These are phyloP conservation scores for Halophytophthora polymorphica DNA, from an alignment of 352 stramenopile genomes.

Conservation along the genomic window DNA sequence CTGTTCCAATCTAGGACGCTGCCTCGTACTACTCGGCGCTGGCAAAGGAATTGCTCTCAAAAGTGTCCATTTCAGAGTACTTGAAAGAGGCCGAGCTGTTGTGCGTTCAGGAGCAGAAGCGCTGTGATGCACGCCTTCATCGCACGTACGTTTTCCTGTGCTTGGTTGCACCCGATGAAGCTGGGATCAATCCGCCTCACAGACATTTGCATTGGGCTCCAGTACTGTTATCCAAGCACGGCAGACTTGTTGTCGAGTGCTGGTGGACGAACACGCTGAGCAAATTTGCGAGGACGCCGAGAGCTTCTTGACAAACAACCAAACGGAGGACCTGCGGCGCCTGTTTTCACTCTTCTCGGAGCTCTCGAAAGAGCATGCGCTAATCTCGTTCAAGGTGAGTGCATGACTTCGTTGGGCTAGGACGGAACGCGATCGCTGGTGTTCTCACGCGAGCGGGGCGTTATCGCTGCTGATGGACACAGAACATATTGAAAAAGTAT, in stretches of 20 bases:
- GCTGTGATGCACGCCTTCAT: constrained; percentile 75
- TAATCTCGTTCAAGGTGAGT: constrained; percentile 78
- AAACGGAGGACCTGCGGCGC: constrained; percentile 72
- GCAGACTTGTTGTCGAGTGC: constrained; percentile 73
- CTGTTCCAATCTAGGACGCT: constrained; percentile 40
- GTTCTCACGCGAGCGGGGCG: neutral
- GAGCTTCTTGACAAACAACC: constrained; percentile 72
- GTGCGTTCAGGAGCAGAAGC: constrained; percentile 75
- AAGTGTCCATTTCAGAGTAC: constrained; percentile 73
- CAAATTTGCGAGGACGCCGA: constrained; percentile 80
- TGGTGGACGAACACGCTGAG: constrained; percentile 78
- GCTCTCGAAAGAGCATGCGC: constrained; percentile 69
- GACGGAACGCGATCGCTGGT: neutral
- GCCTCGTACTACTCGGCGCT: constrained; percentile 65
- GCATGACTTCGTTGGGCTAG: neutral
- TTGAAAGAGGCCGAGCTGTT: constrained; percentile 63
- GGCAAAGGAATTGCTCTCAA: constrained; percentile 57
- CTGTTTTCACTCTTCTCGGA: constrained; percentile 84
- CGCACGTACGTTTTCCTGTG: constrained; percentile 45
- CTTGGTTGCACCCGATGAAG: neutral
- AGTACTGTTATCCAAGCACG: constrained; percentile 78
- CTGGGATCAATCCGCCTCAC: neutral
- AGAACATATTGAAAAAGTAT: constrained; percentile 88
- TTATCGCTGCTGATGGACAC: too few relatives aligned
- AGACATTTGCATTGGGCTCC: neutral